Percentiles rank a stretch among this genome's conserved stretches.
Conservation (phyloP, 306 rosid genomes). For the Datisca glomerata region DNA sequence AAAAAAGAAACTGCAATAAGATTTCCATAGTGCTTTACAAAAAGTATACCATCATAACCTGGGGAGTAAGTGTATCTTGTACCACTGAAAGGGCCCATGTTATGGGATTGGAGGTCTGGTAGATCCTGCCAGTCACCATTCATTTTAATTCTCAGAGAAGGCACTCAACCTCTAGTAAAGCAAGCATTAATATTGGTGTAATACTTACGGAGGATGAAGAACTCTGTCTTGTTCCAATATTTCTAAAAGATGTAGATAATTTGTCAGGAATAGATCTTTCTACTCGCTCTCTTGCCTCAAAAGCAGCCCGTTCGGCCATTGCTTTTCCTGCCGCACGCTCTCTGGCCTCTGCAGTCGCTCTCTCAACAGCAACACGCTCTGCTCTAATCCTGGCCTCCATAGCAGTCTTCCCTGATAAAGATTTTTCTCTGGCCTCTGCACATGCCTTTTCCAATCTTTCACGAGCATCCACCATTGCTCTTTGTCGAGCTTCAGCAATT, state of each 20-base stretch:
- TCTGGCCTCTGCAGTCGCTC: conserved; percentile 90
- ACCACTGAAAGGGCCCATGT: conserved; percentile 21
- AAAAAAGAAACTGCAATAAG: conserved; percentile 1
- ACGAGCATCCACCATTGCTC: conserved; percentile 72
- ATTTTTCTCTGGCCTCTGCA: conserved; percentile 83
- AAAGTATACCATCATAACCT: conserved; percentile 43
- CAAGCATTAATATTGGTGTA: no score
- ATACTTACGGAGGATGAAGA: conserved; percentile 56
- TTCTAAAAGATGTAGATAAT: conserved; percentile 41
- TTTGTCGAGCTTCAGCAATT: conserved; percentile 79
- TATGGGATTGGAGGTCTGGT: conserved; percentile 43
- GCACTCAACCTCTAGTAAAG: not conserved
- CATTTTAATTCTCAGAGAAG: conserved; percentile 5
- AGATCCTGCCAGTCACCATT: conserved; percentile 41
- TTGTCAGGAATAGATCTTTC: conserved; percentile 89
- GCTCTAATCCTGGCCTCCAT: conserved; percentile 76
- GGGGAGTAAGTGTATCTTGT: conserved; percentile 46
- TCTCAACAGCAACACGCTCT: conserved; percentile 84
- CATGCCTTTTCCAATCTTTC: conserved; percentile 95
- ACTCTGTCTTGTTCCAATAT: conserved; percentile 39
- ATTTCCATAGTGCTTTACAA: conserved; percentile 1
- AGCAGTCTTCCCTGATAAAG: conserved; percentile 51
- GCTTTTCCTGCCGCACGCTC: conserved; percentile 77
- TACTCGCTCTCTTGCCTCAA: conserved; percentile 50
- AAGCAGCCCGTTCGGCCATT: conserved; percentile 59